These are phyloP conservation scores for Colletotrichum sp. DNA, from an alignment of 2,329 filamentous ascomycete genomes.

Conservation along the genomic window DNA sequence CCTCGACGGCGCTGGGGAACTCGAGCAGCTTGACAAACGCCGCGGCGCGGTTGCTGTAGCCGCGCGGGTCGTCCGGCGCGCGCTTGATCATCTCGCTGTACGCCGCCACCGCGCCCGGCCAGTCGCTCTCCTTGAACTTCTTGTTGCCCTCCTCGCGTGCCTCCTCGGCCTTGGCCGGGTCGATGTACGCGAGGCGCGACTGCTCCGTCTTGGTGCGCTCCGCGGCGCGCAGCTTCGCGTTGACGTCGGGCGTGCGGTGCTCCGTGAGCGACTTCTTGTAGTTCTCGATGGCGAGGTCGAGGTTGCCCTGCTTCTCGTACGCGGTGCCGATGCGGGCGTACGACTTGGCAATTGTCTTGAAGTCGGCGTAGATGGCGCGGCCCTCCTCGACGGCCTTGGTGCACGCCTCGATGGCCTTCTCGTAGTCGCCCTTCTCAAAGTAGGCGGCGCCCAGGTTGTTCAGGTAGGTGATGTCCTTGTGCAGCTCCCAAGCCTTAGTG, in stretches of 20 bases:
- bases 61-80: slow-evolving; percentile 87
- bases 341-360: slow-evolving; percentile 98
- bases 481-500: slow-evolving; percentile 88
- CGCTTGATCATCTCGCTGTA: slow-evolving; percentile 98
- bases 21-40: slow-evolving; percentile 96
- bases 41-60: slow-evolving; percentile 96
- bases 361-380: slow-evolving; percentile 88
- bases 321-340: slow-evolving; percentile 94
- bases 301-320: slow-evolving; percentile 88
- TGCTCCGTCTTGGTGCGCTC: slow-evolving; percentile 85
- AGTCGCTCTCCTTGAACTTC: slow-evolving; percentile 97
- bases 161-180: slow-evolving; percentile 91
- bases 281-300: slow-evolving; percentile 80
- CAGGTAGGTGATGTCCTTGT: slow-evolving; percentile 97
- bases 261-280: slow-evolving; percentile 95
- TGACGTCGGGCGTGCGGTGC: slow-evolving; percentile 92
- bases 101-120: slow-evolving; percentile 91
- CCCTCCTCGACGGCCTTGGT: slow-evolving; percentile 89
- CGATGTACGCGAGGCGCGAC: slow-evolving; percentile 81
- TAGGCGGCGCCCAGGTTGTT: slow-evolving; percentile 95
- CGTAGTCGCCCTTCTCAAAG: slow-evolving; percentile 95
- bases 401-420: slow-evolving; percentile 85
- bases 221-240: slow-evolving; percentile 87
- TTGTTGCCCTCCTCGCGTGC: slow-evolving; percentile 93
- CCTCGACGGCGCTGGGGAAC: slow-evolving; percentile 90